Evolutionary conservation across 2,329 filamentous ascomycete species (phyloP), one percentile per base, ranked within the genome.

Genomic region (Colletotrichum gigasporum): DNA sequence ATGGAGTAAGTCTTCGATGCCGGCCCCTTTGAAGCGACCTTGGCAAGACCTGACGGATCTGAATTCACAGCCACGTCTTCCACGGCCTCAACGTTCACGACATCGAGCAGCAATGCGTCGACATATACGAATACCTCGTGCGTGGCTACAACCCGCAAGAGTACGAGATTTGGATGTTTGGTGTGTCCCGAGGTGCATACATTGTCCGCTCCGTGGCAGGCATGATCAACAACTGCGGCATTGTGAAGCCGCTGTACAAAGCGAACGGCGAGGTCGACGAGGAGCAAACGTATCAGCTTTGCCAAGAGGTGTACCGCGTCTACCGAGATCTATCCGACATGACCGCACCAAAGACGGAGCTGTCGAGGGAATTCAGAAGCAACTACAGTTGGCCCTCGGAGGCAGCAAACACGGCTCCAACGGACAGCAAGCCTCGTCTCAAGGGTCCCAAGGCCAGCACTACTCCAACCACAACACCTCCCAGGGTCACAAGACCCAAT

Each of bases 191-290:
- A n/a, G 72, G 72, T 12, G 66, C 72, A 3, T 73, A 67, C 37
- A 66, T 69, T 9, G 68, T 70, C 4, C 67, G 72, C 1, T 70
- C 54, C 5, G 69, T 73, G 0, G 71, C 69, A 1, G 71, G 71
- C 2, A 68, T 73, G 70, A 73, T 73, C 45, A 73, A 73, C 68
- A 73, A 73, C 57, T 73, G 70, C 59, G 72, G 72, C 37, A 70
- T 73, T 12, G 35, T 71, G 48, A 67, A 68, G 12, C 60, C 45
- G 10, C 14, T 59, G 3, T 59, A 63, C 22, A 12, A 32, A 22
- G 30, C 32, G 20, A 42, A 54, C 14, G 55, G 61, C 4, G 34
- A 53, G 1, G 16, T 61, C 0, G 61, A 64, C 39, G 61, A 61
- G 3, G 63, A 54, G 3, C 37, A 61, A 8, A 64, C 37, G 10